phyloP scores from a whole-genome alignment of 2,329 filamentous ascomycete species.

The Epichloe scottii region DNA sequence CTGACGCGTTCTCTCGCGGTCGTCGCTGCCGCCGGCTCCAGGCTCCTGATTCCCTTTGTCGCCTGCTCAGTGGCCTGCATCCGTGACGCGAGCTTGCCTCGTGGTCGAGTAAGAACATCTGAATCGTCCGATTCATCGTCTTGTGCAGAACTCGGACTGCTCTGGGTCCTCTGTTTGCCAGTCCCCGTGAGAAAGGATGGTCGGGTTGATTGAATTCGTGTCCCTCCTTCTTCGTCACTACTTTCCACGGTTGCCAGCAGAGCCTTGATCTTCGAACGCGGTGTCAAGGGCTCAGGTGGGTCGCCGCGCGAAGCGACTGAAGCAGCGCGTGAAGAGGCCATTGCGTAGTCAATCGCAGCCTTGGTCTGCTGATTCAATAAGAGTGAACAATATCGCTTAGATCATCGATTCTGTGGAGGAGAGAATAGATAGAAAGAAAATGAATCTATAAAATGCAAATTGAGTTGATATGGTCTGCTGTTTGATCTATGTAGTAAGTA shows the following conservation, averaged over 20 bases:
- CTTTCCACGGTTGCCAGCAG: slow-evolving; percentile 37
- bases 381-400: neutral
- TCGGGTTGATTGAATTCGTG: slow-evolving; percentile 7
- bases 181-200: slow-evolving; percentile 1
- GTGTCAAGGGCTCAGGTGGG: slow-evolving; percentile 33
- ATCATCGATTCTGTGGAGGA: neutral
- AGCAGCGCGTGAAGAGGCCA: slow-evolving; percentile 37
- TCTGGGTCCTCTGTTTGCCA: neutral
- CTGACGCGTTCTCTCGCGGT: slow-evolving; percentile 30
- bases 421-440: neutral
- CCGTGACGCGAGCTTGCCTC: slow-evolving; percentile 51
- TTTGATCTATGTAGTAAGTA: neutral
- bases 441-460: neutral
- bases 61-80: slow-evolving; percentile 33
- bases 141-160: slow-evolving; percentile 8
- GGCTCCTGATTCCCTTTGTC: slow-evolving; percentile 6
- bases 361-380: neutral
- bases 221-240: slow-evolving; percentile 33
- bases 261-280: slow-evolving; percentile 41
- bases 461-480: neutral
- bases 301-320: slow-evolving; percentile 30
- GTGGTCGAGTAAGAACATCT: slow-evolving; percentile 33
- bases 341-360: slow-evolving; percentile 14
- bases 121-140: slow-evolving; percentile 34
- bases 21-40: slow-evolving; percentile 13